These are phyloP conservation scores for Ceratobasidium sp. DNA, from an alignment of 1,284 basidiomycete species.

Conservation along the genomic window DNA sequence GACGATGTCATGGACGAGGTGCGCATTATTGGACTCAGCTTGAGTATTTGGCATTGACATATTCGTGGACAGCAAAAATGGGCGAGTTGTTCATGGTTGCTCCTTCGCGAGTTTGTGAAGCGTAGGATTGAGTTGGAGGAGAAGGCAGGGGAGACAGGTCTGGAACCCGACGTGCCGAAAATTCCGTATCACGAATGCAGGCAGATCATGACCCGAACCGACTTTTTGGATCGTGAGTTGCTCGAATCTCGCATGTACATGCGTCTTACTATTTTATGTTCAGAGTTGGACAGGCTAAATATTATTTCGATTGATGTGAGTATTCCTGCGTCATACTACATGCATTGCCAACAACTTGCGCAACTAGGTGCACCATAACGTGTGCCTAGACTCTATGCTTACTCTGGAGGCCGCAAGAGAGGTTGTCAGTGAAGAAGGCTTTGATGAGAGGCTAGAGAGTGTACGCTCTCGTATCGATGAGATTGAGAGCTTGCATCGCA, in stretches of 20 bases:
- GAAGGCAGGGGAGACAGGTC: constrained; percentile 52
- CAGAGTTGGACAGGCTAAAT: constrained; percentile 69
- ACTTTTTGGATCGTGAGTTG: constrained; percentile 72
- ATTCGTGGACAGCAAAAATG: constrained; percentile 69
- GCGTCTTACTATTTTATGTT: neutral
- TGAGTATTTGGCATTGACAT: neutral
- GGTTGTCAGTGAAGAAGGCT: constrained; percentile 72
- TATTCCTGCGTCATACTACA: constrained; percentile 36
- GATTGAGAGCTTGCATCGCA: constrained; percentile 51
- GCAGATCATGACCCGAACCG: constrained; percentile 82
- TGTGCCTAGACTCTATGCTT: constrained; percentile 79
- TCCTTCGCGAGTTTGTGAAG: constrained; percentile 72
- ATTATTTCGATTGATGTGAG: constrained; percentile 80
- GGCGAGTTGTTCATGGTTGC: constrained; percentile 78
- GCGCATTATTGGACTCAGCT: neutral
- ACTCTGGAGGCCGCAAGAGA: constrained; percentile 71
- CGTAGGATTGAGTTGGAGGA: constrained; percentile 59
- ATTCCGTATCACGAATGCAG: constrained; percentile 71
- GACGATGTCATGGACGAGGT: constrained; percentile 88
- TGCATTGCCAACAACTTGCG: constrained; percentile 7
- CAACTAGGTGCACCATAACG: constrained; percentile 69
- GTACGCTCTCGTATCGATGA: constrained; percentile 74
- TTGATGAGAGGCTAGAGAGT: constrained; percentile 71
- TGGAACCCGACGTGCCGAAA: constrained; percentile 53
- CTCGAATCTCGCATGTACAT: constrained; percentile 3